Conservation (phyloP, 108 stramenopile species). For the Schizochytrium sp. region DNA sequence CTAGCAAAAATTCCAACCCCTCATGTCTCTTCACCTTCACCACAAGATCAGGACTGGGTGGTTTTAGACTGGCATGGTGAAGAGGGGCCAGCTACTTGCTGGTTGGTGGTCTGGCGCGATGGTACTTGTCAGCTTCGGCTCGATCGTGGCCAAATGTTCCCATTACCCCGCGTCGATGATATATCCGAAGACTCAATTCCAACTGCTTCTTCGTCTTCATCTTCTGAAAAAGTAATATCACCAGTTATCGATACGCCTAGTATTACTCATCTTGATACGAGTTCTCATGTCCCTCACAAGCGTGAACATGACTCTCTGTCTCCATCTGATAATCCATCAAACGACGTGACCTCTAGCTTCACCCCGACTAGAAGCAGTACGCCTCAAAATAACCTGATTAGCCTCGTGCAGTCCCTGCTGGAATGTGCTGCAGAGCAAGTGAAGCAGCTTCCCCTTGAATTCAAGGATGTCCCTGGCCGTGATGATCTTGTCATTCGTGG, state of each 20-base stretch:
- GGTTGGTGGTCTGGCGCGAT: constrained; percentile 9
- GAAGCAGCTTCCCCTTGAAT: constrained; percentile 1
- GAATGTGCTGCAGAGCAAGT: background rate
- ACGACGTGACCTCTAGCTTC: too few species aligned
- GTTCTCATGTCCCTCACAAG: too few species aligned
- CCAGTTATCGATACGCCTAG: too few species aligned
- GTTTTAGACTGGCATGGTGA: background rate
- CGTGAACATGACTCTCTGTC: too few species aligned
- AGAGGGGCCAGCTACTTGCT: constrained; percentile 21
- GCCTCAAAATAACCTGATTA: too few species aligned
- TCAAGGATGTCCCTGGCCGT: constrained; percentile 23
- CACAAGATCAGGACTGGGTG: background rate
- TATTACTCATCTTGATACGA: too few species aligned
- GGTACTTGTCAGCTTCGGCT: constrained; percentile 10
- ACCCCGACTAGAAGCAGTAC: too few species aligned
- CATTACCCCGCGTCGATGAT: background rate
- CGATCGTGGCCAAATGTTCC: constrained; percentile 23
- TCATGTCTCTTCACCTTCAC: background rate
- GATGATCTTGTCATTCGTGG: constrained; percentile 13
- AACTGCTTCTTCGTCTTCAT: too few species aligned
- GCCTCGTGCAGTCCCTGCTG: background rate
- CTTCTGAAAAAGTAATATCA: too few species aligned
- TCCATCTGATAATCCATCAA: too few species aligned
- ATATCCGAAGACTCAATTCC: background rate
- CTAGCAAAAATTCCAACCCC: background rate